Evolutionary conservation across 805 yeast genomes (phyloP).

Genomic region (Ogataea methanolica): DNA sequence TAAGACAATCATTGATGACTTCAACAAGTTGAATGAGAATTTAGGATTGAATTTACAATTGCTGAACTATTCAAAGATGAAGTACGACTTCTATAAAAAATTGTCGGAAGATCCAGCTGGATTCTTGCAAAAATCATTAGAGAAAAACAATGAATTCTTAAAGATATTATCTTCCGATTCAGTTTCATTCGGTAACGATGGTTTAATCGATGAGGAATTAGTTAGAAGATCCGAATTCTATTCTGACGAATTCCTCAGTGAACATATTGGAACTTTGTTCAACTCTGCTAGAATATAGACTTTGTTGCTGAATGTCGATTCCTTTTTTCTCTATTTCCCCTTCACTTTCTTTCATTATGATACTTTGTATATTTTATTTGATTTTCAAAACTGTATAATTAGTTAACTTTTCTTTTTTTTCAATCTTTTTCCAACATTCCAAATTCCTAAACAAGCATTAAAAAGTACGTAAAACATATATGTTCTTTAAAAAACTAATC

Average conservation of each 20-base stretch:
- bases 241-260: constrained; percentile 70
- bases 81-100: constrained; percentile 73
- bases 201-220: constrained; percentile 9
- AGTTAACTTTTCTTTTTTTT: too few species aligned
- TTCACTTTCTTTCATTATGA: too few species aligned
- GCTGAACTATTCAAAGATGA: constrained; percentile 52
- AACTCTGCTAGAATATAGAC: constrained; percentile 45
- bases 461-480: too few species aligned
- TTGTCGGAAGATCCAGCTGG: constrained; percentile 73
- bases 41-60: constrained; percentile 45
- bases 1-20: constrained; percentile 37
- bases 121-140: constrained; percentile 68
- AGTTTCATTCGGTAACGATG: constrained; percentile 30
- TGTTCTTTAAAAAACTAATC: too few species aligned
- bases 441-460: too few species aligned
- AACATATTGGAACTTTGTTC: constrained; percentile 72
- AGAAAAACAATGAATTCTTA: constrained; percentile 77
- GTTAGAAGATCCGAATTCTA: constrained; percentile 78
- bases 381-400: too few species aligned
- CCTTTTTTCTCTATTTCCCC: too few species aligned
- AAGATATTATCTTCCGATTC: constrained; percentile 81
- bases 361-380: too few species aligned
- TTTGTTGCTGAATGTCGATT: not conserved
- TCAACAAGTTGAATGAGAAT: constrained; percentile 29
- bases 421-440: too few species aligned